A percentile compares a stretch with the other conserved stretches of the same genome.
Conservation (phyloP, 2,329 filamentous ascomycete species). For the Thelonectria olida region DNA sequence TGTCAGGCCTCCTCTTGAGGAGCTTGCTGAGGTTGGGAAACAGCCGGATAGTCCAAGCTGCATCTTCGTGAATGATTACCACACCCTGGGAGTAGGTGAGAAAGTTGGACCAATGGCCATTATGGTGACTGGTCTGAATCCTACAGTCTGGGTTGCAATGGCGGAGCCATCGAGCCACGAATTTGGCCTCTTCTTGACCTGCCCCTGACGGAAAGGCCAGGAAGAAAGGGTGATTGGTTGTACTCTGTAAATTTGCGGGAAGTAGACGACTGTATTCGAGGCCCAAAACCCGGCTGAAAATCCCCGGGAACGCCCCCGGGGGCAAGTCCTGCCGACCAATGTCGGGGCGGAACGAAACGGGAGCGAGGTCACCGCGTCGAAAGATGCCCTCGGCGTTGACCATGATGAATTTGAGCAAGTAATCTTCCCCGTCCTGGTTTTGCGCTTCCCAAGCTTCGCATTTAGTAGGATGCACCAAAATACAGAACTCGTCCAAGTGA, state of each 20-base stretch:
- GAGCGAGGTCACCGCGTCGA: constrained; percentile 35
- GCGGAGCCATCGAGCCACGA: constrained; percentile 57
- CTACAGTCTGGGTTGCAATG: constrained; percentile 50
- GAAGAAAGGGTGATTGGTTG: constrained; percentile 50
- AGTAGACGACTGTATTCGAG: constrained; percentile 46
- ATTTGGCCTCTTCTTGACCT: constrained; percentile 44
- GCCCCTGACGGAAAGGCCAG: constrained; percentile 56
- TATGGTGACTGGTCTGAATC: constrained; percentile 51
- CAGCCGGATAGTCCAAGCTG: constrained; percentile 47
- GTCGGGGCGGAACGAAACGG: constrained; percentile 26
- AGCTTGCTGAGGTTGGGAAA: constrained; percentile 50
- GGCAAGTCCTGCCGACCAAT: constrained; percentile 13
- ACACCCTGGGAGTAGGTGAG: constrained; percentile 37
- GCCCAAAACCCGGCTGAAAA: constrained; percentile 43
- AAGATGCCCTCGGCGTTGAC: background rate
- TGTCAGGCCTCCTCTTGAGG: constrained; percentile 41
- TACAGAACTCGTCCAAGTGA: constrained; percentile 42
- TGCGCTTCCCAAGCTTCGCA: constrained; percentile 47
- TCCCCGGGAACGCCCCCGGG: constrained; percentile 28
- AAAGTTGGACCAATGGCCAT: constrained; percentile 61
- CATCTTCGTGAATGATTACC: constrained; percentile 58
- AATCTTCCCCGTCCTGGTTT: background rate
- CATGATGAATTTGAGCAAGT: constrained; percentile 13
- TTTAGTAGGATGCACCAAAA: constrained; percentile 52
- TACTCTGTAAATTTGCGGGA: constrained; percentile 25